A percentile compares a stretch with the other conserved stretches of the same genome.
phyloP scores from a whole-genome alignment of 345 rosid genomes.

The Garcia nutans region DNA sequence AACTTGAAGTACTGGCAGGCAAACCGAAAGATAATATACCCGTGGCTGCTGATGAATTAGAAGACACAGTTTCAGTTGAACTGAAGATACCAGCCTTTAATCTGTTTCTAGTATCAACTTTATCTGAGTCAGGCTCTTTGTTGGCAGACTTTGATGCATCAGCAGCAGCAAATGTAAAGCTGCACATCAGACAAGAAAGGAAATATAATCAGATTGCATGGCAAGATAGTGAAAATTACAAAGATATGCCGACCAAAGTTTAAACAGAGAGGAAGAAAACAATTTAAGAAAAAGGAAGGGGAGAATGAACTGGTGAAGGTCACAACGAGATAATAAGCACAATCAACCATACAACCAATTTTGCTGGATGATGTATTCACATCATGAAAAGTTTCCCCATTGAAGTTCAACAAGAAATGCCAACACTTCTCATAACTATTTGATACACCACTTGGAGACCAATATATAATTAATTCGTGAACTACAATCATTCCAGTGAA shows the following conservation, averaged over 20 bases:
- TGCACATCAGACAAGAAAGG: slow-evolving; percentile 36
- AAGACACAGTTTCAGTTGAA: slow-evolving; percentile 29
- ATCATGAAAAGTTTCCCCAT: not conserved
- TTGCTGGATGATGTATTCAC: not conserved
- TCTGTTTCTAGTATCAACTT: slow-evolving; percentile 30
- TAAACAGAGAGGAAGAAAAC: not conserved
- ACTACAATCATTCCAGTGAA: not conserved
- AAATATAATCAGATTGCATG: not conserved
- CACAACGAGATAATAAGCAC: not conserved
- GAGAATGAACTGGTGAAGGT: not conserved
- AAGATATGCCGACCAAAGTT: not conserved
- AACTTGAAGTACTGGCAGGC: slow-evolving; percentile 29
- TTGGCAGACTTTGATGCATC: slow-evolving; percentile 29
- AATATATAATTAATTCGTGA: not conserved
- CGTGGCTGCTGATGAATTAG: slow-evolving; percentile 38
- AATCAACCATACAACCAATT: not conserved
- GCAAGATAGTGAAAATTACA: not conserved
- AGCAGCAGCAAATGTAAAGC: slow-evolving; percentile 38
- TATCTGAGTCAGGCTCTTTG: slow-evolving; percentile 42
- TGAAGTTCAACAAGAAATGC: not conserved
- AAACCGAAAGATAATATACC: slow-evolving; percentile 44
- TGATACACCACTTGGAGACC: no score
- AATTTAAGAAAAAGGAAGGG: not conserved
- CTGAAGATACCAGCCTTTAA: slow-evolving; percentile 30
- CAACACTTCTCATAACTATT: not conserved